Evolutionary conservation across 2,329 filamentous ascomycete genomes (phyloP).

Genomic region (Trichoderma atroviride): DNA sequence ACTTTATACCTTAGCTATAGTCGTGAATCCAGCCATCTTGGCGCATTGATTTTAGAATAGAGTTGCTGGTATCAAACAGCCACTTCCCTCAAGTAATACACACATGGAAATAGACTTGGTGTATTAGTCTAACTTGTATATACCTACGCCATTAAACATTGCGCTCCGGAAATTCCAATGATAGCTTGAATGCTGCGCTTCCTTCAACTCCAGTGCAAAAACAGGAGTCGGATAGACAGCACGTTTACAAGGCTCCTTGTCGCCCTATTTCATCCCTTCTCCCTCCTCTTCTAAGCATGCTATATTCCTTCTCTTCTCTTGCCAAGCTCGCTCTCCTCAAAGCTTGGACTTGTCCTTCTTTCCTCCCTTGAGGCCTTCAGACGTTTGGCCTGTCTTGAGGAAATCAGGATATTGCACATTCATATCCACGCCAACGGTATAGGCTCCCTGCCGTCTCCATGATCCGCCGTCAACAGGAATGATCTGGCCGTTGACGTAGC

Average conservation of each 20-base stretch:
- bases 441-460: conserved; percentile 56
- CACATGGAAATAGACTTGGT: neutral
- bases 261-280: neutral
- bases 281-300: neutral
- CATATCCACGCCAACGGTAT: conserved; percentile 51
- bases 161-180: neutral
- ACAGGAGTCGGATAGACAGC: neutral
- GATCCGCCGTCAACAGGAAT: conserved; percentile 71
- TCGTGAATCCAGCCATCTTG: neutral
- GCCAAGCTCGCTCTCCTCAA: conserved; percentile 29
- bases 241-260: neutral
- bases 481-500: conserved; percentile 81
- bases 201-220: neutral
- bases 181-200: neutral
- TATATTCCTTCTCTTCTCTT: neutral
- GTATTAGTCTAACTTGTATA: neutral
- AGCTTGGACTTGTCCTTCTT: conserved; percentile 47
- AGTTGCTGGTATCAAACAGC: neutral
- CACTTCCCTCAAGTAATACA: neutral
- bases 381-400: conserved; percentile 39
- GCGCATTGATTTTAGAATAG: neutral
- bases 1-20: neutral
- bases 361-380: conserved; percentile 39
- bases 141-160: neutral
- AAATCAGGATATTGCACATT: conserved; percentile 58